phyloP scores from a whole-genome alignment of 2,329 filamentous ascomycete genomes.

The Pyricularia sp. region DNA sequence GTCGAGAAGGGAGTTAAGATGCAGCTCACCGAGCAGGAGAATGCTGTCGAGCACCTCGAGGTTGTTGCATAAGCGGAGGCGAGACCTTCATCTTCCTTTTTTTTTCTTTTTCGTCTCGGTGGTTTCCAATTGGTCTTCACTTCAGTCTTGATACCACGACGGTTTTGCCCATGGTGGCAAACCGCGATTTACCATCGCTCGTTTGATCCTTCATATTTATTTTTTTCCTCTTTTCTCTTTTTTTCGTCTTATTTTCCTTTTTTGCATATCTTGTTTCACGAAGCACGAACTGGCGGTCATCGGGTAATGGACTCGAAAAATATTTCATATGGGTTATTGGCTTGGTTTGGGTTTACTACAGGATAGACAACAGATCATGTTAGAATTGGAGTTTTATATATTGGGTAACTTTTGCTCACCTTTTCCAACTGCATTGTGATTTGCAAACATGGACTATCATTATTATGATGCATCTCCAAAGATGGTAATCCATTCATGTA shows the following conservation, averaged over 20 bases:
- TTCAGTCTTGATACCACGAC: conserved; percentile 5
- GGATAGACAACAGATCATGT: not conserved
- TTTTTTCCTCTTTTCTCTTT: not conserved
- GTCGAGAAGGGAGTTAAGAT: not conserved
- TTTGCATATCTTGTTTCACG: not conserved
- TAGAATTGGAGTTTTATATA: not conserved
- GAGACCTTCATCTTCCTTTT: not conserved
- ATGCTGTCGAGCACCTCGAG: not conserved
- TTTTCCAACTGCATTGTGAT: not conserved
- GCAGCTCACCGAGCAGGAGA: not conserved
- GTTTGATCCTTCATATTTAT: not conserved
- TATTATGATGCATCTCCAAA: too few relatives aligned
- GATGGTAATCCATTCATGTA: too few relatives aligned
- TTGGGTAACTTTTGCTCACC: not conserved
- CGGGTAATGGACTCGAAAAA: not conserved
- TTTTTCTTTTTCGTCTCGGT: not conserved
- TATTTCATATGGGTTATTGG: not conserved
- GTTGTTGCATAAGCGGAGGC: not conserved
- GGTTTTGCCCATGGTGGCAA: not conserved
- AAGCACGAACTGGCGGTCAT: not conserved
- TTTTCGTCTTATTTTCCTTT: not conserved
- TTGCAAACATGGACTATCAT: too few relatives aligned
- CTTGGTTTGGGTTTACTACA: not conserved
- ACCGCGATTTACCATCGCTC: not conserved
- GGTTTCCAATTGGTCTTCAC: not conserved